Evolutionary conservation across 805 yeast species (phyloP).

Genomic region (Yarrowia keelungensis): DNA sequence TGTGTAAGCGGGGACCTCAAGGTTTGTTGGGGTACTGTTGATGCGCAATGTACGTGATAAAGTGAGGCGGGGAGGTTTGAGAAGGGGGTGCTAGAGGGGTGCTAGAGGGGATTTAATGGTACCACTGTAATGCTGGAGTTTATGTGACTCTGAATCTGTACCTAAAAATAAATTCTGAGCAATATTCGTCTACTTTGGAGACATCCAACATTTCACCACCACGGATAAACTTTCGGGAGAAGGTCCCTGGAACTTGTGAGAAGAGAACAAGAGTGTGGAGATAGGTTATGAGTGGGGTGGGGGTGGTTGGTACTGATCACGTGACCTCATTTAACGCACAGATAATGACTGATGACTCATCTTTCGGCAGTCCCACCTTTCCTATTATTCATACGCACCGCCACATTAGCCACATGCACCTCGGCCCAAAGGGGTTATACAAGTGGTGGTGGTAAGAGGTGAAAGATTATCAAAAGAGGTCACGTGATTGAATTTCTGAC

Average conservation of each 20-base stretch:
- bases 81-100: neutral
- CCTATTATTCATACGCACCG: neutral
- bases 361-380: neutral
- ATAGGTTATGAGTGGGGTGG: neutral
- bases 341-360: too few relatives aligned
- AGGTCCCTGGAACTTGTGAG: neutral
- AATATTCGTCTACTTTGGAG: too few relatives aligned
- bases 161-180: too few relatives aligned
- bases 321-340: neutral
- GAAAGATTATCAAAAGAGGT: neutral
- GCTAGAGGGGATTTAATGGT: too few relatives aligned
- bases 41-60: conserved; percentile 10
- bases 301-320: neutral
- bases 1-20: conserved; percentile 7
- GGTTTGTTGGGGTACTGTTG: conserved; percentile 26
- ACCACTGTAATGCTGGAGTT: too few relatives aligned
- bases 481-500: neutral
- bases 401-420: conserved; percentile 1
- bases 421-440: conserved; percentile 9
- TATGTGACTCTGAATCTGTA: too few relatives aligned
- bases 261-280: neutral
- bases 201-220: too few relatives aligned
- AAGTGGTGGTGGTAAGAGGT: neutral
- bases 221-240: neutral
- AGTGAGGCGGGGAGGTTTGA: neutral